Evolutionary conservation across 208 protist species (phyloP).

Genomic region (Leishmania lainsoni): DNA sequence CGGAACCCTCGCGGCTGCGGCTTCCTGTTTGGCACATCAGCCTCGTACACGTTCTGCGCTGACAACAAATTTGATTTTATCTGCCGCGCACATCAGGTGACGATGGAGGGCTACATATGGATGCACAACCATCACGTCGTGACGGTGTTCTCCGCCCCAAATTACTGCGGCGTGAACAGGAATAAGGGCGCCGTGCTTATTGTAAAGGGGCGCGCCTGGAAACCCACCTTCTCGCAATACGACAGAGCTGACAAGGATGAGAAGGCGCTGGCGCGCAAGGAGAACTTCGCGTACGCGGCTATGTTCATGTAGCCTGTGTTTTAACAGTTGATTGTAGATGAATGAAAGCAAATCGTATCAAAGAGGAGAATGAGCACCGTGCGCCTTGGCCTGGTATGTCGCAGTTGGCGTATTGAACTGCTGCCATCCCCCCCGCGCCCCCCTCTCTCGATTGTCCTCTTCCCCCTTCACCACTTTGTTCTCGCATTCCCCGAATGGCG

Average conservation of each 20-base stretch:
- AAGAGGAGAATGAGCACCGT: not conserved
- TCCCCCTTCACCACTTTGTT: not conserved
- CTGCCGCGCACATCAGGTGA: slow-evolving; percentile 90
- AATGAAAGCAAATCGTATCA: not conserved
- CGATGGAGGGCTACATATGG: slow-evolving; percentile 87
- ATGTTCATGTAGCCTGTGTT: slow-evolving; percentile 16
- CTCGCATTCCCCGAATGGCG: not conserved
- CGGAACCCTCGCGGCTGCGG: slow-evolving; percentile 98
- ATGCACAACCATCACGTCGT: slow-evolving; percentile 55
- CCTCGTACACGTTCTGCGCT: slow-evolving; percentile 95
- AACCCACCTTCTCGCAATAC: slow-evolving; percentile 57
- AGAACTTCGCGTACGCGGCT: slow-evolving; percentile 28
- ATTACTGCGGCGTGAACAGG: slow-evolving; percentile 73
- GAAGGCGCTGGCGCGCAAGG: slow-evolving; percentile 6
- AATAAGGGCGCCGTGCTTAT: slow-evolving; percentile 79
- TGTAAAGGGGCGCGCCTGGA: slow-evolving; percentile 32
- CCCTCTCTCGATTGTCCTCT: not conserved
- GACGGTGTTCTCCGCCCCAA: slow-evolving; percentile 77
- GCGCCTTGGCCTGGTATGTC: too few relatives aligned
- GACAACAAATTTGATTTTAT: slow-evolving; percentile 97
- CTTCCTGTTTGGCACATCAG: slow-evolving; percentile 95
- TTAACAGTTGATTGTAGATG: not conserved
- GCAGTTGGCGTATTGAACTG: too few relatives aligned
- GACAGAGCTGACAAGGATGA: slow-evolving; percentile 31
- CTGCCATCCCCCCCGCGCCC: not conserved